A percentile compares a stretch with the other conserved stretches of the same genome.
These are phyloP conservation scores for Xylariaceae sp. DNA, from an alignment of 2,329 filamentous ascomycete genomes.

Conservation along the genomic window DNA sequence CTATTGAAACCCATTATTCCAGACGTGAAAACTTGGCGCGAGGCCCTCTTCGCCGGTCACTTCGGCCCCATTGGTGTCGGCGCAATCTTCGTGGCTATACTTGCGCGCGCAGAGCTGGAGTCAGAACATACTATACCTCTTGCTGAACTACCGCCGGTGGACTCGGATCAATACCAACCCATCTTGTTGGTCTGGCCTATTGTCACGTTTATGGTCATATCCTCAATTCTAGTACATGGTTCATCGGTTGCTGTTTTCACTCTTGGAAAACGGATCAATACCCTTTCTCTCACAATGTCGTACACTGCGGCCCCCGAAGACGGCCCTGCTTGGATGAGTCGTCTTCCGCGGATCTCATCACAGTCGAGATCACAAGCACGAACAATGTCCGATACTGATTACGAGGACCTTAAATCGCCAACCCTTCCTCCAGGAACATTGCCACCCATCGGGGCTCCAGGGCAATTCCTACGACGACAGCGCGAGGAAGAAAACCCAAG, in stretches of 20 bases:
- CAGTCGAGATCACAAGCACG: slow-evolving; percentile 78
- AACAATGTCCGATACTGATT: slow-evolving; percentile 77
- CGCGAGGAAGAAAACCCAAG: slow-evolving; percentile 68
- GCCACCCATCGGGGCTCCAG: slow-evolving; percentile 68
- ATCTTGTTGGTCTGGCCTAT: slow-evolving; percentile 94
- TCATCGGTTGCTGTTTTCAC: slow-evolving; percentile 99
- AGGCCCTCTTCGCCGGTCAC: slow-evolving; percentile 93
- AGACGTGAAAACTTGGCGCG: slow-evolving; percentile 96
- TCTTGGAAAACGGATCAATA: slow-evolving; percentile 96
- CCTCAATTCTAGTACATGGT: slow-evolving; percentile 92
- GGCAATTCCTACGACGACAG: slow-evolving; percentile 77
- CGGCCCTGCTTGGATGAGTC: slow-evolving; percentile 91
- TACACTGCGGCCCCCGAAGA: slow-evolving; percentile 90
- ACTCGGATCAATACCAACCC: slow-evolving; percentile 61
- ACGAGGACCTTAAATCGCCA: slow-evolving; percentile 59
- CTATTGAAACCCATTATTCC: slow-evolving; percentile 87
- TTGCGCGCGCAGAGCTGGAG: slow-evolving; percentile 90
- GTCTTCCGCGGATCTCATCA: slow-evolving; percentile 70
- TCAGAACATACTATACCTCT: slow-evolving; percentile 72
- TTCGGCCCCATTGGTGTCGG: slow-evolving; percentile 98
- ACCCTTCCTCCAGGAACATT: slow-evolving; percentile 67
- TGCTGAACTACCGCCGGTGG: slow-evolving; percentile 54
- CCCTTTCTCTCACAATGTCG: slow-evolving; percentile 89
- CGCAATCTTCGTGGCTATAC: slow-evolving; percentile 90
- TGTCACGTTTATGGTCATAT: slow-evolving; percentile 87